Evolutionary conservation across 129 eudicot species (phyloP).

Genomic region (Tagetes erecta): DNA sequence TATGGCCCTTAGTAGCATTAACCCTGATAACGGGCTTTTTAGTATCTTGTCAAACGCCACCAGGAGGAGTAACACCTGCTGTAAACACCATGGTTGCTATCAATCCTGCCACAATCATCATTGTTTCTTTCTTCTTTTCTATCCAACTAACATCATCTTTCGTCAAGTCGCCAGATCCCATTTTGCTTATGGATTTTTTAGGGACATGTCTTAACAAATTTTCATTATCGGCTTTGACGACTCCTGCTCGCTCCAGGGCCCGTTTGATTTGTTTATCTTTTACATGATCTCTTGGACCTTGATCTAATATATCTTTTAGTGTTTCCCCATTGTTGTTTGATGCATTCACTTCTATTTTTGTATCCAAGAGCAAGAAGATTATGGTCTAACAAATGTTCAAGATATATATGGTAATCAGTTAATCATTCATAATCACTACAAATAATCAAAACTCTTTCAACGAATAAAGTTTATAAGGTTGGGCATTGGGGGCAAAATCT

Average conservation of each 20-base stretch:
- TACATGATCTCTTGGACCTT: slow-evolving; percentile 25
- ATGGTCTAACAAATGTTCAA: slow-evolving; percentile 21
- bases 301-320: slow-evolving; percentile 26
- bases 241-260: slow-evolving; percentile 31
- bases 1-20: not conserved
- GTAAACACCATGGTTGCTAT: slow-evolving; percentile 57
- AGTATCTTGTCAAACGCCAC: slow-evolving; percentile 52
- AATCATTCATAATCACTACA: not conserved
- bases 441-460: not conserved
- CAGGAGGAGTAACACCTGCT: slow-evolving; percentile 47
- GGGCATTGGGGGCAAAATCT: too few relatives aligned
- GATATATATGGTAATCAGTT: too few relatives aligned
- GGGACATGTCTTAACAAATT: not conserved
- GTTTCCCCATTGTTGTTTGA: slow-evolving; percentile 30
- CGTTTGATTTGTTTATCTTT: slow-evolving; percentile 26
- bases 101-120: slow-evolving; percentile 57
- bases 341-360: slow-evolving; percentile 36
- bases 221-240: slow-evolving; percentile 4
- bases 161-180: not conserved
- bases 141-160: slow-evolving; percentile 20
- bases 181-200: not conserved
- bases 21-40: too few relatives aligned
- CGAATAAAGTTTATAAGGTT: too few relatives aligned
- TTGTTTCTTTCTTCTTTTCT: slow-evolving; percentile 25
- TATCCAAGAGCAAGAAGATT: slow-evolving; percentile 27